Evolutionary conservation across 768 basidiomycete species (phyloP).

Genomic region (Podaxis carcinomalis): DNA sequence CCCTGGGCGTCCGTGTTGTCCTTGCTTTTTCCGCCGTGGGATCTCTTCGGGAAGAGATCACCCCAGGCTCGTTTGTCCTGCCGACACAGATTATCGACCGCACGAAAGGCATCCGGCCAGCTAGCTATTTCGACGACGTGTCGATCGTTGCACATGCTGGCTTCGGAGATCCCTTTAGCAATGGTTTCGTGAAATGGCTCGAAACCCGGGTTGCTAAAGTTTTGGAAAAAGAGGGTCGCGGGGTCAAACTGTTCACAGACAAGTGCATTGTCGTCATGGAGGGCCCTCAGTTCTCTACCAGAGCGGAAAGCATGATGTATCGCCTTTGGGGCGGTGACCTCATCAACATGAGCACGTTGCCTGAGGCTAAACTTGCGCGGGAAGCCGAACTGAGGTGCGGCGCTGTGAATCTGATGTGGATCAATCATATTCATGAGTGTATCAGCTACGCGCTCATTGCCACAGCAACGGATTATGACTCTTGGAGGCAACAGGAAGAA

Average conservation of each 20-base stretch:
- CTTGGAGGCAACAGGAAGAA: slow-evolving; percentile 79
- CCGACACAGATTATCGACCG: slow-evolving; percentile 95
- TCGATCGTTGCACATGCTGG: slow-evolving; percentile 86
- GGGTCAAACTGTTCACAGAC: slow-evolving; percentile 69
- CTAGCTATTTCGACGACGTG: slow-evolving; percentile 82
- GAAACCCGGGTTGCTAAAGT: slow-evolving; percentile 59
- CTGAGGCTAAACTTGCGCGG: slow-evolving; percentile 94
- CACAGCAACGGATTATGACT: slow-evolving; percentile 92
- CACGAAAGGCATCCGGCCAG: slow-evolving; percentile 88
- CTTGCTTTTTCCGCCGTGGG: slow-evolving; percentile 96
- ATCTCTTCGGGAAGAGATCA: slow-evolving; percentile 88
- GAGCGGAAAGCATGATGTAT: slow-evolving; percentile 95
- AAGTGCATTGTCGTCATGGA: slow-evolving; percentile 96
- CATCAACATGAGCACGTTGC: slow-evolving; percentile 96
- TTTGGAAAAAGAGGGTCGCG: slow-evolving; percentile 52
- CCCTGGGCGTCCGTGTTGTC: slow-evolving; percentile 82
- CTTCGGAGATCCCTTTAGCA: slow-evolving; percentile 91
- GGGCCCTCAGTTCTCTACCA: slow-evolving; percentile 96
- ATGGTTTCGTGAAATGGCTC: slow-evolving; percentile 60
- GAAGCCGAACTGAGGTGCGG: slow-evolving; percentile 90
- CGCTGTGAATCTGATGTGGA: not conserved
- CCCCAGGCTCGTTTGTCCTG: slow-evolving; percentile 84
- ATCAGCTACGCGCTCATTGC: slow-evolving; percentile 87
- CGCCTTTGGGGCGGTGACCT: slow-evolving; percentile 88
- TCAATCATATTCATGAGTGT: not conserved